Evolutionary conservation across 495 filamentous ascomycete species (phyloP).

Genomic region (Penicillium maclennaniae): DNA sequence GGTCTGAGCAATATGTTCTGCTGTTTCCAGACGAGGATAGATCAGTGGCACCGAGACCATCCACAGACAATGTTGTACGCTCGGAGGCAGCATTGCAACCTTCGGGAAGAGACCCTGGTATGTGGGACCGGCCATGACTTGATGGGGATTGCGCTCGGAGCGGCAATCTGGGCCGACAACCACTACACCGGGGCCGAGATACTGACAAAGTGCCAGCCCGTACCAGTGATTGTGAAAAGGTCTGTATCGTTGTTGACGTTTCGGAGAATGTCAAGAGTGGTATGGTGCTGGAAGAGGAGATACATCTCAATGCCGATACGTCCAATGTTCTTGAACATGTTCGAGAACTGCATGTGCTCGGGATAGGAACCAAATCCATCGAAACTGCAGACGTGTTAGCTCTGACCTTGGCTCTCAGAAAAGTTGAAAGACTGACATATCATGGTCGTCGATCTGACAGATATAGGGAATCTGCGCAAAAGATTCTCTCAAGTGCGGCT

Average conservation of each 20-base stretch:
- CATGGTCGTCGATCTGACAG: constrained; percentile 91
- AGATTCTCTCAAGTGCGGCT: constrained; percentile 86
- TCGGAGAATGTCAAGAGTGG: constrained; percentile 87
- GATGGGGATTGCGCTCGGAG: constrained; percentile 82
- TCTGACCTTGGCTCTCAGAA: neutral
- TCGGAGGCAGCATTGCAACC: constrained; percentile 83
- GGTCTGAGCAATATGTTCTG: constrained; percentile 83
- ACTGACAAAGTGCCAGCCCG: constrained; percentile 97
- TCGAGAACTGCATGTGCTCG: constrained; percentile 95
- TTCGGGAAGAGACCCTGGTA: constrained; percentile 98
- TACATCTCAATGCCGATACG: constrained; percentile 98
- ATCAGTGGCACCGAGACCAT: constrained; percentile 88
- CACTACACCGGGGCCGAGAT: constrained; percentile 84
- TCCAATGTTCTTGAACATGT: constrained; percentile 97
- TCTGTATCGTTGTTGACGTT: constrained; percentile 81
- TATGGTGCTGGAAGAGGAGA: constrained; percentile 98
- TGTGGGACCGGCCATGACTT: constrained; percentile 93
- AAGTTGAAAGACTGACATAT: constrained; percentile 68
- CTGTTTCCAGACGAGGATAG: constrained; percentile 86
- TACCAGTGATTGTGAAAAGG: constrained; percentile 93
- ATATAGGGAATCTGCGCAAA: constrained; percentile 97
- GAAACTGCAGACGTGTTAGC: constrained; percentile 56
- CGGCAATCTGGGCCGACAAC: constrained; percentile 87
- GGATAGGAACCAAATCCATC: constrained; percentile 98
- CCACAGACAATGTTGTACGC: constrained; percentile 93